Conservation (phyloP, 331 rosid species). For the Prunus yedoensis region DNA sequence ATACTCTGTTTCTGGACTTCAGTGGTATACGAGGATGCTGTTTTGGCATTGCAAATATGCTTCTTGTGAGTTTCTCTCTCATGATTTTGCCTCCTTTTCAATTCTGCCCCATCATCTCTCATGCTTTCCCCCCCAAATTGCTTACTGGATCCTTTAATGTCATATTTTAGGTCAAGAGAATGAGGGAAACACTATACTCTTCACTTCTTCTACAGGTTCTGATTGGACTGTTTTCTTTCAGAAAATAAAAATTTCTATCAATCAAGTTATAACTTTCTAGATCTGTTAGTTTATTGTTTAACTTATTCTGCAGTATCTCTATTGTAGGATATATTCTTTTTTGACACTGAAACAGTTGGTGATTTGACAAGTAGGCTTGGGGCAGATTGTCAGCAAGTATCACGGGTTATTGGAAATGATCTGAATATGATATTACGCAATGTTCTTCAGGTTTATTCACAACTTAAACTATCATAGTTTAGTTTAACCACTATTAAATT, state of each 20-base stretch:
- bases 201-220: constrained; percentile 89
- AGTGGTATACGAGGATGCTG: constrained; percentile 94
- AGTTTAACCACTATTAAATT: constrained; percentile 39
- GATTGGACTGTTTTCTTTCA: not conserved
- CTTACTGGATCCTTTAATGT: constrained; percentile 21
- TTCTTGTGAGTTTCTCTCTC: constrained; percentile 66
- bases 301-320: constrained; percentile 44
- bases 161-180: constrained; percentile 80
- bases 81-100: not conserved
- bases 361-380: constrained; percentile 99
- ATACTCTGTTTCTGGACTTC: constrained; percentile 45
- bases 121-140: not conserved
- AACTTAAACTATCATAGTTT: constrained; percentile 29
- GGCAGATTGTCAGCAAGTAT: constrained; percentile 98
- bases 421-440: constrained; percentile 94
- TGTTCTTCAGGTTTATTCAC: constrained; percentile 66
- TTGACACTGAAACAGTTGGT: constrained; percentile 93
- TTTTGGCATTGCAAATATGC: constrained; percentile 93
- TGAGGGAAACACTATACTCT: constrained; percentile 92
- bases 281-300: constrained; percentile 21
- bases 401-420: constrained; percentile 95
- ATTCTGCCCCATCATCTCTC: not conserved
- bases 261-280: constrained; percentile 20
- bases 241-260: not conserved
- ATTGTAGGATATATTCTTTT: constrained; percentile 94